phyloP scores from a whole-genome alignment of 192 early-diverging fungal genomes.

The Backusella tuberculispora region DNA sequence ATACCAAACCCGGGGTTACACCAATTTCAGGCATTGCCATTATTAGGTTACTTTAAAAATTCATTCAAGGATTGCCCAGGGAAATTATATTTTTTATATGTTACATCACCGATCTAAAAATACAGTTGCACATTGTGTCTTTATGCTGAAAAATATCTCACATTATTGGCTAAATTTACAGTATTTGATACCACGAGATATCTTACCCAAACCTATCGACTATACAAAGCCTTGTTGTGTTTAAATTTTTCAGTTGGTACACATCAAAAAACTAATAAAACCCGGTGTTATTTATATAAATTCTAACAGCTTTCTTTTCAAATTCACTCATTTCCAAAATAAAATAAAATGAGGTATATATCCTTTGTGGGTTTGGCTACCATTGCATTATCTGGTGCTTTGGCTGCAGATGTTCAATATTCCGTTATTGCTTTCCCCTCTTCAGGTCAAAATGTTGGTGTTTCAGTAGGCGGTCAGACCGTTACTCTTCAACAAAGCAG shows the following conservation, averaged over 20 bases:
- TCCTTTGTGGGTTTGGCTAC: conserved; percentile 18
- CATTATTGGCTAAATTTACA: background rate
- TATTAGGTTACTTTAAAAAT: background rate
- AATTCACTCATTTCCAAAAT: background rate
- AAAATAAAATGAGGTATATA: conserved; percentile 28
- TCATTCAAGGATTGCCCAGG: background rate
- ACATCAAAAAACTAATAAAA: conserved; percentile 10
- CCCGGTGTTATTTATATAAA: background rate
- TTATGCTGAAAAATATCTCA: background rate
- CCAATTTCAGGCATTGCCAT: background rate
- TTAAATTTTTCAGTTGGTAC: background rate
- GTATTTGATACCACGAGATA: conserved; percentile 3
- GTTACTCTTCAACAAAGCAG: conserved; percentile 21
- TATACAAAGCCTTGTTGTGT: background rate
- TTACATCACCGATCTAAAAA: conserved; percentile 11
- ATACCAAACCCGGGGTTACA: background rate
- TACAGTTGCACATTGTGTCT: conserved; percentile 14
- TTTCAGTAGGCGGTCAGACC: conserved; percentile 39
- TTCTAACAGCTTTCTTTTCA: background rate
- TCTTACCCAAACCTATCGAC: background rate
- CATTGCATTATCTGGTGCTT: conserved; percentile 17
- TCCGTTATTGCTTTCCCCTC: conserved; percentile 41
- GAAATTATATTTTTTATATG: background rate
- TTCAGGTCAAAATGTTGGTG: conserved; percentile 25
- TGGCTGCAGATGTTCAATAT: conserved; percentile 40